Percentiles rank a stretch among this genome's conserved stretches.
These are phyloP conservation scores for Spathaspora jeffriesii DNA, from an alignment of 1,139 yeast genomes.

Conservation along the genomic window DNA sequence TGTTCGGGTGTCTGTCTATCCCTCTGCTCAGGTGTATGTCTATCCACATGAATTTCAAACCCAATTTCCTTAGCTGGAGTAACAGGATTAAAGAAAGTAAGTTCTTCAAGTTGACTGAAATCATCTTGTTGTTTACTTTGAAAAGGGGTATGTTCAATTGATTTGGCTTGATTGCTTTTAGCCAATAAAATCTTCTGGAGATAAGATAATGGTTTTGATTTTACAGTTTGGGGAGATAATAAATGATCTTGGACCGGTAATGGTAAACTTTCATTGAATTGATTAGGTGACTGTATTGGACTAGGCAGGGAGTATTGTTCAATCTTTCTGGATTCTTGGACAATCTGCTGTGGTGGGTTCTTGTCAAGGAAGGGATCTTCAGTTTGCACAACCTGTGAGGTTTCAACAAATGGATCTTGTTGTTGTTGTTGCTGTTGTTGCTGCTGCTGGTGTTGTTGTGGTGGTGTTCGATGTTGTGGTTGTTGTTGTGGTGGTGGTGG, in stretches of 20 bases:
- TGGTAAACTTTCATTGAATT: slow-evolving; percentile 8
- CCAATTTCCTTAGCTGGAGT: background rate
- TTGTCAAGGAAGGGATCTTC: background rate
- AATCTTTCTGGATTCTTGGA: no score
- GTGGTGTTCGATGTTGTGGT: no score
- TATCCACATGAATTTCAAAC: slow-evolving; percentile 1
- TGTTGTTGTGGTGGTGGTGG: no score
- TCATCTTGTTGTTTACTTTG: background rate
- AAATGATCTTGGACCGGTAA: slow-evolving; percentile 7
- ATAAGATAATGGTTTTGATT: slow-evolving; percentile 21
- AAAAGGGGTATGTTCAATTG: no score
- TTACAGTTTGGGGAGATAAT: slow-evolving; percentile 3
- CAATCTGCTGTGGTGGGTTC: background rate
- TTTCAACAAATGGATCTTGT: background rate
- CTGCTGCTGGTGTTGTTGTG: background rate
- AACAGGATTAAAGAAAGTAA: background rate
- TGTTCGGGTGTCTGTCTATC: no score
- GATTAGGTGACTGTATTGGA: background rate
- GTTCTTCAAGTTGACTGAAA: background rate
- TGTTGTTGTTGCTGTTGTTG: background rate
- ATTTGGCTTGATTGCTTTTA: background rate
- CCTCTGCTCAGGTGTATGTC: background rate
- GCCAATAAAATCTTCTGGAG: slow-evolving; percentile 21
- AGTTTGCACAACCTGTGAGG: background rate
- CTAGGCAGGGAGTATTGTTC: no score